A percentile compares a stretch with the other conserved stretches of the same genome.
Conservation (phyloP, 2,329 filamentous ascomycete genomes). For the Microdochium nivale region DNA sequence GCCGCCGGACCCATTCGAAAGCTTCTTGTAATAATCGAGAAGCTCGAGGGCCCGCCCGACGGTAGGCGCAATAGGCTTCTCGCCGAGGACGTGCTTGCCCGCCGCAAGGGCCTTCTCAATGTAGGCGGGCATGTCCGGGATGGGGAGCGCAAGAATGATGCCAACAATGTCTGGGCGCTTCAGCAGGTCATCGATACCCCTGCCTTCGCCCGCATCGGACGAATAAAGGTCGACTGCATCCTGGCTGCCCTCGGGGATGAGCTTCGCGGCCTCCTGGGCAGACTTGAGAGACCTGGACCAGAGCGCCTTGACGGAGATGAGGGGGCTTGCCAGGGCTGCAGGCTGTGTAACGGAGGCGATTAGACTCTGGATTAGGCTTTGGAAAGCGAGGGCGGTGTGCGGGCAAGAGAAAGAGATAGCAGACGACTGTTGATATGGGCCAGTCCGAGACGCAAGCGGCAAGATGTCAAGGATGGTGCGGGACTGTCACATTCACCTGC, state of each 20-base stretch:
- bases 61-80: slow-evolving; percentile 61
- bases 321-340: slow-evolving; percentile 36
- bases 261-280: slow-evolving; percentile 28
- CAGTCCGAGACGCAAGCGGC: slow-evolving; percentile 8
- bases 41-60: slow-evolving; percentile 33
- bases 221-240: slow-evolving; percentile 18
- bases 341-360: slow-evolving; percentile 21
- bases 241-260: slow-evolving; percentile 14
- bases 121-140: slow-evolving; percentile 47
- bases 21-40: slow-evolving; percentile 24
- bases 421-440: too few relatives aligned
- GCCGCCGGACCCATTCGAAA: slow-evolving; percentile 12
- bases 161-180: slow-evolving; percentile 34
- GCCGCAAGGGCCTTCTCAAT: slow-evolving; percentile 51
- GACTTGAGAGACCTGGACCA: slow-evolving; percentile 46
- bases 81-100: slow-evolving; percentile 61
- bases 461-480: neutral
- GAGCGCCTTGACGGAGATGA: slow-evolving; percentile 41
- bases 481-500: neutral
- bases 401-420: too few relatives aligned
- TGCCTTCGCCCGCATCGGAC: slow-evolving; percentile 20
- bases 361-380: neutral
- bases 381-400: neutral
- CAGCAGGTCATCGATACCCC: slow-evolving; percentile 33
- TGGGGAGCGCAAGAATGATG: slow-evolving; percentile 43